A percentile compares a stretch with the other conserved stretches of the same genome.
phyloP scores from a whole-genome alignment of 176 grass and related monocot genomes.

The Ensete ventricosum region DNA sequence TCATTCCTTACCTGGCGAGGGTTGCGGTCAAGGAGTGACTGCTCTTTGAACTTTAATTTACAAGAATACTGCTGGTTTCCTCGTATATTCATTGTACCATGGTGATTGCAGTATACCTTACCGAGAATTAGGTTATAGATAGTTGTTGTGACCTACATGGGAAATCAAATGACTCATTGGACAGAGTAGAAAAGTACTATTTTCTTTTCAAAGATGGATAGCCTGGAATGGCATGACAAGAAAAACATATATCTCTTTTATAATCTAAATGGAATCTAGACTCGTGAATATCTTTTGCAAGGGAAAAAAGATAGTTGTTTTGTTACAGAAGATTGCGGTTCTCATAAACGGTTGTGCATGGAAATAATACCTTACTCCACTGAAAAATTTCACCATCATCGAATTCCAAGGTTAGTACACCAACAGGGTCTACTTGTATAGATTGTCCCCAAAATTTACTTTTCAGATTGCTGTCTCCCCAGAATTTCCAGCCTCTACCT shows the following conservation, averaged over 20 bases:
- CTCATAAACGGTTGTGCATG: constrained; percentile 2
- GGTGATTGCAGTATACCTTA: constrained; percentile 47
- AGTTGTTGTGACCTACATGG: constrained; percentile 41
- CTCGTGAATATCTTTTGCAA: no score
- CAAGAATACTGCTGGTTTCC: constrained; percentile 45
- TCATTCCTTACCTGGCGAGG: constrained; percentile 38
- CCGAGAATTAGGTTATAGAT: constrained; percentile 50
- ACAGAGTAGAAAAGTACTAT: neutral
- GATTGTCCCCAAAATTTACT: constrained; percentile 52
- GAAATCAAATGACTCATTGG: neutral
- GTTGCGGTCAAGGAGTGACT: constrained; percentile 40
- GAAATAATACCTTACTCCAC: constrained; percentile 44
- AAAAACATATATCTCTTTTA: neutral
- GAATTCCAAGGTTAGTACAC: constrained; percentile 46
- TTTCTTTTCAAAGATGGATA: neutral
- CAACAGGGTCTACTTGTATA: constrained; percentile 54
- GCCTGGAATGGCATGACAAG: neutral
- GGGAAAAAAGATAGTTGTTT: neutral
- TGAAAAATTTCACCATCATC: constrained; percentile 53
- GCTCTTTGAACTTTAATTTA: constrained; percentile 42
- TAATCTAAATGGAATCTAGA: no score
- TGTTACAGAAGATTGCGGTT: neutral
- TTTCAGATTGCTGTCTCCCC: constrained; percentile 56
- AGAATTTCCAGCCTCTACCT: constrained; percentile 52
- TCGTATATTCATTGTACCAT: constrained; percentile 45